These are phyloP conservation scores for Chlamydomonas incerta DNA, from an alignment of 139 green algal species.

Conservation along the genomic window DNA sequence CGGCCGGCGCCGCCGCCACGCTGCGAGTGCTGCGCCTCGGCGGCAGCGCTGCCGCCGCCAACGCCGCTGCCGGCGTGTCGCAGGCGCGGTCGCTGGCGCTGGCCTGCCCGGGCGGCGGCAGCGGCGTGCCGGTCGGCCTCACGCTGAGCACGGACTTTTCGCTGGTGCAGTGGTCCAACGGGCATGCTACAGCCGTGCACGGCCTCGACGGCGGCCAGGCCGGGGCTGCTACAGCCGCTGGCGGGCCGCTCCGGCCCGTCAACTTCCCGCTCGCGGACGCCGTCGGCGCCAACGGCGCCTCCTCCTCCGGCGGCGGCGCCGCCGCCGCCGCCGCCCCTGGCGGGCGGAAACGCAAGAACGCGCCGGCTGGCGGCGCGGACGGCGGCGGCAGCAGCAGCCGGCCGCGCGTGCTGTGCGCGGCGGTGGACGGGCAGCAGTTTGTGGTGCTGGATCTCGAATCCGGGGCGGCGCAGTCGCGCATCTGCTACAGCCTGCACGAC, in stretches of 20 bases:
- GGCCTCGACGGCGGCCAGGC: background rate
- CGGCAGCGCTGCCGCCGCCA: no score
- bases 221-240: background rate
- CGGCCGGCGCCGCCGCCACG: background rate
- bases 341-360: constrained; percentile 34
- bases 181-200: constrained; percentile 22
- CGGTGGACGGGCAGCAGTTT: constrained; percentile 44
- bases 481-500: constrained; percentile 45
- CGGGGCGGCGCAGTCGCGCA: constrained; percentile 10
- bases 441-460: constrained; percentile 19
- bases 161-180: constrained; percentile 36
- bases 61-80: background rate
- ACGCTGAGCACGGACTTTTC: constrained; percentile 18
- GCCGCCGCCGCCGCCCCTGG: background rate
- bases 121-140: background rate
- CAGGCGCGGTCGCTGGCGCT: background rate
- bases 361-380: background rate
- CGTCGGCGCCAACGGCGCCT: constrained; percentile 19
- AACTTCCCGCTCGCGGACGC: constrained; percentile 12
- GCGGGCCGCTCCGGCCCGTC: background rate
- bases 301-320: background rate
- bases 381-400: background rate
- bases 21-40: constrained; percentile 6
- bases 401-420: constrained; percentile 34
- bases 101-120: background rate